phyloP scores from a whole-genome alignment of 2,329 filamentous ascomycete genomes.

The Sarocladiaceae sp. region DNA sequence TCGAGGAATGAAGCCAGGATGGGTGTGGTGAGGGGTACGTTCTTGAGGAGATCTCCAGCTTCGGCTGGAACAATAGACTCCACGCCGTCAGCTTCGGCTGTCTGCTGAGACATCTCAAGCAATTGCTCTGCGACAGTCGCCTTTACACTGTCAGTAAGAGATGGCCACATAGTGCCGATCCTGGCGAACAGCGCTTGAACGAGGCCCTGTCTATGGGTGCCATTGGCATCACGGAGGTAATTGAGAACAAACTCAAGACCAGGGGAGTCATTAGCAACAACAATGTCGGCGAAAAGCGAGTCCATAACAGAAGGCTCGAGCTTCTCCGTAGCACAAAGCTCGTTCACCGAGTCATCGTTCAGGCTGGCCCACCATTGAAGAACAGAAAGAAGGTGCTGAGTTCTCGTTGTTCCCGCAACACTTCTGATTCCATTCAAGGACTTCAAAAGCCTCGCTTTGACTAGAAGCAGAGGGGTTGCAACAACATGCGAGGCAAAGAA shows the following conservation, averaged over 20 bases:
- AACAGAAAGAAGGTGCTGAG: slow-evolving; percentile 70
- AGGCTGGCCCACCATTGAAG: slow-evolving; percentile 65
- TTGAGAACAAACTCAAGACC: slow-evolving; percentile 50
- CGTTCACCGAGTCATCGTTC: slow-evolving; percentile 43
- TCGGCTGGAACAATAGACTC: slow-evolving; percentile 45
- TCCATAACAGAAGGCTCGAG: slow-evolving; percentile 39
- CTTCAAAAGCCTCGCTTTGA: slow-evolving; percentile 69
- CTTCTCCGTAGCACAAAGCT: slow-evolving; percentile 34
- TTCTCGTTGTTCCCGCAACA: slow-evolving; percentile 65
- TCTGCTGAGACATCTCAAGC: slow-evolving; percentile 55
- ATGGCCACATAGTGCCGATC: slow-evolving; percentile 67
- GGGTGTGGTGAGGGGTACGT: slow-evolving; percentile 67
- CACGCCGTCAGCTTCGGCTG: slow-evolving; percentile 20
- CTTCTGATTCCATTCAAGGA: slow-evolving; percentile 70
- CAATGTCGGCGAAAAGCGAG: slow-evolving; percentile 43
- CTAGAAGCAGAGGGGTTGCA: slow-evolving; percentile 60
- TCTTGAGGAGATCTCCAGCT: slow-evolving; percentile 68
- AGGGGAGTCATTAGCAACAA: slow-evolving; percentile 48
- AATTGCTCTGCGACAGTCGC: slow-evolving; percentile 57
- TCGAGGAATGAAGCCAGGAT: slow-evolving; percentile 70
- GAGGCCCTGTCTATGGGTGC: slow-evolving; percentile 44
- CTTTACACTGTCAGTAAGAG: slow-evolving; percentile 61
- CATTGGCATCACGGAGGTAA: slow-evolving; percentile 36
- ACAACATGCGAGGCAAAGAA: slow-evolving; percentile 73
- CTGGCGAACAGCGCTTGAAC: slow-evolving; percentile 63